phyloP scores from a whole-genome alignment of 2,329 filamentous ascomycete species.

The Alternaria gaisen region DNA sequence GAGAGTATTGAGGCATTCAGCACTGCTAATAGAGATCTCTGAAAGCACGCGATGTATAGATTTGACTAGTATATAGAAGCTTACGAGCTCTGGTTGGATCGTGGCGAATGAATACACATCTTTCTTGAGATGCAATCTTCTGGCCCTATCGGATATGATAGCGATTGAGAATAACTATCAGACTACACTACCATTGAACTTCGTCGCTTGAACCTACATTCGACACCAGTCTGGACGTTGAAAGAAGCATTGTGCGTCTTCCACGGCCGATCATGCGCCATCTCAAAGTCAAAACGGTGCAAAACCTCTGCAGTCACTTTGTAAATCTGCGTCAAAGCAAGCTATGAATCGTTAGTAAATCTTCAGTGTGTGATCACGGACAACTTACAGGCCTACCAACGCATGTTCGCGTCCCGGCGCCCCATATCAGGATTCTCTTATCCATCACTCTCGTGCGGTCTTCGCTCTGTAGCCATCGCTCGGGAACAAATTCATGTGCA shows the following conservation, averaged over 20 bases:
- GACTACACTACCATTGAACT: background rate
- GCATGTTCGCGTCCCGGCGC: conserved; percentile 73
- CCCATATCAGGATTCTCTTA: conserved; percentile 57
- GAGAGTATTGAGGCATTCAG: background rate
- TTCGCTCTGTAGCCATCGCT: conserved; percentile 12
- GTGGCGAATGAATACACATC: background rate
- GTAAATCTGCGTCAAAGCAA: conserved; percentile 30
- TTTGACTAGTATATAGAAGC: background rate
- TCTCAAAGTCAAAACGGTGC: conserved; percentile 24
- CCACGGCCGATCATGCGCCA: conserved; percentile 34
- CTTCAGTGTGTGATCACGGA: conserved; percentile 7
- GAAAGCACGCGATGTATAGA: background rate
- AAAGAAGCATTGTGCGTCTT: conserved; percentile 31
- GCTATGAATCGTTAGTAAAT: conserved; percentile 1
- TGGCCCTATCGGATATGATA: background rate
- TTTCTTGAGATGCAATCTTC: background rate
- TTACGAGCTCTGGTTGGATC: background rate
- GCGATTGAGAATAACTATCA: background rate
- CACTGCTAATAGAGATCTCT: background rate
- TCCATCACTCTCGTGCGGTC: conserved; percentile 10
- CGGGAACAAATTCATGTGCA: conserved; percentile 6
- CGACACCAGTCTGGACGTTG: conserved; percentile 29
- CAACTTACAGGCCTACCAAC: conserved; percentile 62
- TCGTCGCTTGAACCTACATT: conserved; percentile 18
- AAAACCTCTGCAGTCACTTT: conserved; percentile 33